These are phyloP conservation scores for Ceratocystiopsis brevicomis DNA, from an alignment of 2,329 filamentous ascomycete species.

Conservation along the genomic window DNA sequence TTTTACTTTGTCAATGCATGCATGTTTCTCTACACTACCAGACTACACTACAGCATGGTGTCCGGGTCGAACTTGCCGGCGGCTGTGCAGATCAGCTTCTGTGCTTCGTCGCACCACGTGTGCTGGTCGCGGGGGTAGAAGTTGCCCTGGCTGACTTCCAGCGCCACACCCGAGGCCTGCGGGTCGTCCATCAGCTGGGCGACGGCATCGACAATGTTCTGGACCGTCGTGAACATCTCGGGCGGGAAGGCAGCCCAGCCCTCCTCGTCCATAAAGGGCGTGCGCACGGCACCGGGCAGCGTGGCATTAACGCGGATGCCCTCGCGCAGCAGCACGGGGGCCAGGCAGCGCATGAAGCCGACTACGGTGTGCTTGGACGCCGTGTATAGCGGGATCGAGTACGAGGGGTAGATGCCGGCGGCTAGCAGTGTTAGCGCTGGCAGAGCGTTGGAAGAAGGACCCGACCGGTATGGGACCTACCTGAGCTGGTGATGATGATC, in stretches of 20 bases:
- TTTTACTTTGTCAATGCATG: neutral
- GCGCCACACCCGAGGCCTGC: neutral
- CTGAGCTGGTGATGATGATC: constrained; percentile 4
- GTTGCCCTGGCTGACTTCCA: constrained; percentile 3
- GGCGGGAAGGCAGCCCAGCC: neutral
- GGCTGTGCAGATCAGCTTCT: neutral
- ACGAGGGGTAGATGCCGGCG: constrained; percentile 4
- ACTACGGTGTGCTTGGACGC: constrained; percentile 4
- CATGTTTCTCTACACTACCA: no score
- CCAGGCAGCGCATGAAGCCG: constrained; percentile 3
- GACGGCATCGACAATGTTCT: constrained; percentile 1
- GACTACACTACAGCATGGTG: neutral
- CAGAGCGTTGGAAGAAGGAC: no score
- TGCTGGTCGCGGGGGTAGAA: constrained; percentile 1
- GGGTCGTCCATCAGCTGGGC: neutral
- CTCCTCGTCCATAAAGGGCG: constrained; percentile 1
- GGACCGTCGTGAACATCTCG: constrained; percentile 1
- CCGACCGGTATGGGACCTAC: no score
- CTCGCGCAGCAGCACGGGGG: neutral
- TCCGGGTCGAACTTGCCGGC: neutral
- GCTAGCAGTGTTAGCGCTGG: neutral
- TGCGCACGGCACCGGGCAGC: constrained; percentile 2
- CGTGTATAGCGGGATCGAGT: constrained; percentile 1
- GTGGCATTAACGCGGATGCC: constrained; percentile 4
- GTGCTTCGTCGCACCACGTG: neutral